Evolutionary conservation across 441 rosid species (phyloP), one percentile per base, ranked within the genome.

Genomic region (Croton laevigatus): DNA sequence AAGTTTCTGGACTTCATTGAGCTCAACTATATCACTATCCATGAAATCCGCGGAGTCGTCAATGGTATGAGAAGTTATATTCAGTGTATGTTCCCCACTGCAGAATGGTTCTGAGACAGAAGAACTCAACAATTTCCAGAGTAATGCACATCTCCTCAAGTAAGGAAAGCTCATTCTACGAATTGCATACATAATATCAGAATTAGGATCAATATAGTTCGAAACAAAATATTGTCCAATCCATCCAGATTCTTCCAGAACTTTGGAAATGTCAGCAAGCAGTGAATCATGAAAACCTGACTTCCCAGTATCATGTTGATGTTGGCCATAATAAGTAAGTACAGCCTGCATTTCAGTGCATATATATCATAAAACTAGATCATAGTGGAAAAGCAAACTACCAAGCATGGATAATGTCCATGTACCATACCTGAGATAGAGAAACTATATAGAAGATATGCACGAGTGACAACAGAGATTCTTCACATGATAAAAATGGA

Each of bases 121-220:
- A 64, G 84, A 79, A 71, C 80, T 89, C 71, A 96, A 79, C 75
- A 96, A 81, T 83, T 74, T 87, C 98, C 97, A 94, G 55, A 96
- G 82, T 81, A 96, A 83, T 11, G 95, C 95, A 83, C 99, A 96
- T 79, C 98, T 87, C 84, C 99, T 85, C 87, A 96, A 70, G 75
- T 84, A 96, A 60, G 99, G 95, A 69, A 91, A 88, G 81, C 84
- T 87, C 81, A 81, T 78, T 77, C 80, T 86, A 45, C 86, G 91
- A 80, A 96, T 79, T 70, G 75, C 80, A 58, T 81, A 85, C 62
- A 78, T 83, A 51, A 83, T 73, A 76, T 84, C 85, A 76, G 79
- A 78, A 72, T 87, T 80, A 36, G 78, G 69, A 71, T 85, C 89
- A 65, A 87, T 69, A 70, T 79, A 69, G 72, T 79, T 81, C 23